Percentiles rank a stretch among this genome's conserved stretches.
These are phyloP conservation scores for Pestalotiopsis sp. DNA, from an alignment of 2,329 filamentous ascomycete species.

Conservation along the genomic window DNA sequence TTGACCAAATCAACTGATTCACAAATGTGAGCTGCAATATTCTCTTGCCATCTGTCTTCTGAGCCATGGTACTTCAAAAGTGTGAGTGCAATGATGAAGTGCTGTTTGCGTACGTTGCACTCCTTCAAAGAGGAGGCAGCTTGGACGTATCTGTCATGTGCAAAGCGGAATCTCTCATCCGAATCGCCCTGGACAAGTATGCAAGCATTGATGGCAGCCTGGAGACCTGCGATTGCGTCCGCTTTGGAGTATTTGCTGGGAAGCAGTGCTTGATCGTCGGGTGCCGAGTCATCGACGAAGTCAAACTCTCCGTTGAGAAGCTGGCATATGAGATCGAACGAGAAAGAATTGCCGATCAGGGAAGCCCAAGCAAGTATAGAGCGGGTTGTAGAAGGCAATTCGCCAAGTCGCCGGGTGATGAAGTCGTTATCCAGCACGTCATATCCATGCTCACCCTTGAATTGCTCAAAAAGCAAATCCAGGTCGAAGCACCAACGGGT, in stretches of 20 bases:
- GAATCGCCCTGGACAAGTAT: conserved; percentile 80
- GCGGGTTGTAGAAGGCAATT: conserved; percentile 74
- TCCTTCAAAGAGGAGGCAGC: conserved; percentile 73
- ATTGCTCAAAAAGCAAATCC: conserved; percentile 83
- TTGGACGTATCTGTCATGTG: conserved; percentile 84
- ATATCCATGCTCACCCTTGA: conserved; percentile 77
- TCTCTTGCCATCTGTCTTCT: conserved; percentile 68
- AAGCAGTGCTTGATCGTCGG: conserved; percentile 28
- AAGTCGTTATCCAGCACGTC: conserved; percentile 83
- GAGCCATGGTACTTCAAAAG: conserved; percentile 71
- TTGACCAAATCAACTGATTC: conserved; percentile 77
- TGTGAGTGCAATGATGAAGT: conserved; percentile 83
- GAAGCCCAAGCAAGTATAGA: conserved; percentile 86
- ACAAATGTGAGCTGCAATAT: conserved; percentile 80
- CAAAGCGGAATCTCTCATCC: conserved; percentile 86
- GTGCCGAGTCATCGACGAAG: conserved; percentile 50
- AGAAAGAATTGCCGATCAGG: conserved; percentile 80
- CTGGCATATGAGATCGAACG: conserved; percentile 77
- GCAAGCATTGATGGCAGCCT: conserved; percentile 78
- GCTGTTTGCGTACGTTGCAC: conserved; percentile 76
- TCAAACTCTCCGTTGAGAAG: conserved; percentile 77
- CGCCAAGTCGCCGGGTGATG: conserved; percentile 75
- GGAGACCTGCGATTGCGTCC: conserved; percentile 77
- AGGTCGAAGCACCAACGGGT: conserved; percentile 84
- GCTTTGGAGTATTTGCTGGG: conserved; percentile 61